Evolutionary conservation across 2,329 filamentous ascomycete species (phyloP), one percentile per base, ranked within the genome.

Genomic region (Cladophialophora immunda): DNA sequence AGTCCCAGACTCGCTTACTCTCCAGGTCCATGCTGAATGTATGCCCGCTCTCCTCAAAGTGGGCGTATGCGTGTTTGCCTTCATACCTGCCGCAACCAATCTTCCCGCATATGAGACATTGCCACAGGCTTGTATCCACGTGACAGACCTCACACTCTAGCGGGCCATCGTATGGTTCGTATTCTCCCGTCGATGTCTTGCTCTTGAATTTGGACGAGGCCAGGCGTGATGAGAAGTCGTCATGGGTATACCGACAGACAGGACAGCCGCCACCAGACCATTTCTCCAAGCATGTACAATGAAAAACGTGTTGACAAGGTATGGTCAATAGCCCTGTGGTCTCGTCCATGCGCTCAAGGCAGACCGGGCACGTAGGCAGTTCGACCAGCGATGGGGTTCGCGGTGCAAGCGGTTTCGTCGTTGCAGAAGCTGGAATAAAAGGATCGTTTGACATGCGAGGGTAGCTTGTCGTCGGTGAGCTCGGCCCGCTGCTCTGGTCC

Each of bases 1-100:
- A 99, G 79, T 99, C 95, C 95, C 95, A 99, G 1, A 99, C 94
- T 73, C 97, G 91, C 77, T 99, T 94, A 0, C 93, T 97, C 68
- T 91, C 89, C 41, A 98, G 87, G 77, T 99, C 95, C 77, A 99
- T 91, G 29, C 93, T 91, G 76, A 97, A 99, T 70, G 91, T 92
- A 78, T 99, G 95, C 3, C 89, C 88, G 2, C 92, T 96, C 63
- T 92, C 87, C 79, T 96, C 93, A 87, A 93, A 97, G 79, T 97
- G 94, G 13, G 92, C 90, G 77, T 97, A 97, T 36, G 94, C 94
- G 75, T 98, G 94, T 0, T 93, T 95, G 30, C 90, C 89, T 78
- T 97, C 96, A 77, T 99, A 99, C 32, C 95, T 89, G 0, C 95
- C 95, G 76, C 95, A 99, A 0, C 95, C 95, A 29, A 97, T 90